Conservation (phyloP, 75 land plant species). For the Pinus tabuliformis region DNA sequence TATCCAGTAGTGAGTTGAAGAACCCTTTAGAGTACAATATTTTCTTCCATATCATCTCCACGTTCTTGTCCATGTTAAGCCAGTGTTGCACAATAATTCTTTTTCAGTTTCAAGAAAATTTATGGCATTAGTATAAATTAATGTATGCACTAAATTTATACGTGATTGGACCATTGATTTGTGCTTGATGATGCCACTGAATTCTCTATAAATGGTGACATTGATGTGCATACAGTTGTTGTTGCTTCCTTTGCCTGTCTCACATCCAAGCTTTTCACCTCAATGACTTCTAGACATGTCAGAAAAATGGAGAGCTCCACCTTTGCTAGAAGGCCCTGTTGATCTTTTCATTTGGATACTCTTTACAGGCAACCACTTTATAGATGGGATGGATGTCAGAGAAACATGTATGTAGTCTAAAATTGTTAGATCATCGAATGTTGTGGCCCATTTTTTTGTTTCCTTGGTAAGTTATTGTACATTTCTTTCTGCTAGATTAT, state of each 20-base stretch:
- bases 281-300: conserved; percentile 49
- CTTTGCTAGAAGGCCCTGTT: conserved; percentile 41
- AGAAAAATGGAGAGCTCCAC: conserved; percentile 47
- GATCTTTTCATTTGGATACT: conserved; percentile 78
- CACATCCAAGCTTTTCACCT: conserved; percentile 54
- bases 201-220: conserved; percentile 46
- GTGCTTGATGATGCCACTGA: conserved; percentile 67
- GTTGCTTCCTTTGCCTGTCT: conserved; percentile 57
- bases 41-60: neutral
- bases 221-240: conserved; percentile 63
- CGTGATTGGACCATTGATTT: conserved; percentile 34
- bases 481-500: neutral
- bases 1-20: conserved; percentile 56
- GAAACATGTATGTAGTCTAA: conserved; percentile 70
- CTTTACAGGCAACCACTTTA: conserved; percentile 73
- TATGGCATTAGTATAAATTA: neutral
- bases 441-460: conserved; percentile 76
- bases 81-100: neutral
- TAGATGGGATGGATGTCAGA: conserved; percentile 79
- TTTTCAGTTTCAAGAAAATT: neutral
- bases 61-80: neutral
- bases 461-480: conserved; percentile 56
- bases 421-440: conserved; percentile 37
- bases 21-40: neutral
- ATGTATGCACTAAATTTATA: neutral